phyloP scores from a whole-genome alignment of 352 stramenopile genomes.

The Pythium insidiosum region DNA sequence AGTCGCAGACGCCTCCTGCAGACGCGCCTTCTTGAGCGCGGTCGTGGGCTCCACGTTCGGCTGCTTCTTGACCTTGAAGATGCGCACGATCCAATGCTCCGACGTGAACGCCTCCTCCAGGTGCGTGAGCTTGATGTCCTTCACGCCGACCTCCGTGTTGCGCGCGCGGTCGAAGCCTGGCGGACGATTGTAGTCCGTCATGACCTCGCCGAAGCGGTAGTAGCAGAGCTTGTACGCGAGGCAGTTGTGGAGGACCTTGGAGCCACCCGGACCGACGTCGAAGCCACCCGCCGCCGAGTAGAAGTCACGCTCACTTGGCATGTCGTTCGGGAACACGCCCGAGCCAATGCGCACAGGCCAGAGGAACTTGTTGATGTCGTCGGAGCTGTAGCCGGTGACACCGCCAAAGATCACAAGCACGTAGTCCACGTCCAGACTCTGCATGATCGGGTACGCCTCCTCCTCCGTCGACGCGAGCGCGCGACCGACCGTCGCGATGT shows the following conservation, averaged over 20 bases:
- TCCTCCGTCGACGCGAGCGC: constrained; percentile 66
- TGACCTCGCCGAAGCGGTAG: constrained; percentile 45
- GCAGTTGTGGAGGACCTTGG: constrained; percentile 54
- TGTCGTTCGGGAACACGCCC: constrained; percentile 81
- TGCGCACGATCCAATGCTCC: constrained; percentile 90
- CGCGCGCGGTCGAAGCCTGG: constrained; percentile 49
- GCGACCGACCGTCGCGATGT: constrained; percentile 92
- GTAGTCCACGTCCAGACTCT: constrained; percentile 78
- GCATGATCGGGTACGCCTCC: constrained; percentile 56
- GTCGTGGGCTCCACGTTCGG: constrained; percentile 72
- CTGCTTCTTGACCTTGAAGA: constrained; percentile 83
- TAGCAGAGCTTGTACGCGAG: constrained; percentile 91
- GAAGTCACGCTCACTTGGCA: constrained; percentile 84
- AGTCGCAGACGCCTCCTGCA: constrained; percentile 34
- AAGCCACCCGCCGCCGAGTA: constrained; percentile 78
- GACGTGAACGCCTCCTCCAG: constrained; percentile 91
- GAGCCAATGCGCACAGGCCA: constrained; percentile 91
- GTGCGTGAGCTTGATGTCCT: constrained; percentile 66
- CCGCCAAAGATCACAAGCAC: constrained; percentile 74
- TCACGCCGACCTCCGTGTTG: constrained; percentile 40
- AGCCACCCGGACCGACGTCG: constrained; percentile 70
- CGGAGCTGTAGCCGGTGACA: constrained; percentile 26
- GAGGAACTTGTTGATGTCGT: constrained; percentile 92
- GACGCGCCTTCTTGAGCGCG: constrained; percentile 48
- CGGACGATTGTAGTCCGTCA: constrained; percentile 16